A percentile compares a stretch with the other conserved stretches of the same genome.
Conservation (phyloP, 495 filamentous ascomycete genomes). For the Letharia columbiana region DNA sequence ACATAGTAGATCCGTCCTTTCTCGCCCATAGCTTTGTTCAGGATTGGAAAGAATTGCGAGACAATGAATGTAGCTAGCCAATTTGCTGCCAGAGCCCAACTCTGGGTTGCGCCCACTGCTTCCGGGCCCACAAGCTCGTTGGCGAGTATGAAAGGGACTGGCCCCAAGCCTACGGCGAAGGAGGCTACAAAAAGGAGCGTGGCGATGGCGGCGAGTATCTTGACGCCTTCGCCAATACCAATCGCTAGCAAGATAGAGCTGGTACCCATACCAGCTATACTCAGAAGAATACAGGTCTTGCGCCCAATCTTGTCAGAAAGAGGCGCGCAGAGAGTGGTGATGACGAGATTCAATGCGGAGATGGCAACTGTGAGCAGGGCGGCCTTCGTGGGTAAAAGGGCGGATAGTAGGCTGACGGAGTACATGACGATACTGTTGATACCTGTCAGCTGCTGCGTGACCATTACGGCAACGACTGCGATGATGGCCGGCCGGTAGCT, state of each 20-base stretch:
- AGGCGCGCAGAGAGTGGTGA: slow-evolving; percentile 70
- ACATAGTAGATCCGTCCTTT: slow-evolving; percentile 80
- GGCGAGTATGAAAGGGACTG: slow-evolving; percentile 88
- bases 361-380: slow-evolving; percentile 75
- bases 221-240: slow-evolving; percentile 59
- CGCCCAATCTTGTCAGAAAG: slow-evolving; percentile 81
- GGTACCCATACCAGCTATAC: slow-evolving; percentile 73
- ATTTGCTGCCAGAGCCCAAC: slow-evolving; percentile 73
- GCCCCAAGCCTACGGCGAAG: slow-evolving; percentile 87
- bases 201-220: slow-evolving; percentile 67
- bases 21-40: slow-evolving; percentile 65
- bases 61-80: slow-evolving; percentile 89
- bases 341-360: slow-evolving; percentile 74
- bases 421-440: slow-evolving; percentile 99
- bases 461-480: slow-evolving; percentile 83
- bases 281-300: slow-evolving; percentile 69
- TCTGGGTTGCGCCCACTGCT: slow-evolving; percentile 83
- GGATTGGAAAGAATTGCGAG: slow-evolving; percentile 83
- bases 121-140: slow-evolving; percentile 81
- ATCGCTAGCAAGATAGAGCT: slow-evolving; percentile 66
- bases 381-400: slow-evolving; percentile 66
- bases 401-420: slow-evolving; percentile 75
- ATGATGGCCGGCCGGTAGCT: slow-evolving; percentile 67
- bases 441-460: slow-evolving; percentile 82
- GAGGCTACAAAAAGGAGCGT: slow-evolving; percentile 77